Evolutionary conservation across 768 basidiomycete species (phyloP).

Genomic region (Podaxis sp.): DNA sequence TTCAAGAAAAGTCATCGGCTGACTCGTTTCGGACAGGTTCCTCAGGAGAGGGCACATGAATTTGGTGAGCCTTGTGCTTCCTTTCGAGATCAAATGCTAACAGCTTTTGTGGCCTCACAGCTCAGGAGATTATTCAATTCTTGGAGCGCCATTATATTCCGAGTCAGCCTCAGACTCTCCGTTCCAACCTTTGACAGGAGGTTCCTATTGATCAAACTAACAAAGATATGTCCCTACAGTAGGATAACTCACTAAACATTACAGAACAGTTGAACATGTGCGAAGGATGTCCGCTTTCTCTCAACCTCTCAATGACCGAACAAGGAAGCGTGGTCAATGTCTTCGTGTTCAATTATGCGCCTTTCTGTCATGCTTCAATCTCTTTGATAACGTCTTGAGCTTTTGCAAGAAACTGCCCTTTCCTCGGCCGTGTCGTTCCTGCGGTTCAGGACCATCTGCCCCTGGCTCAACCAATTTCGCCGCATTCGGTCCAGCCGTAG

Average conservation of each 20-base stretch:
- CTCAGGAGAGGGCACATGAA: conserved; percentile 36
- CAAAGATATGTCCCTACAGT: background rate
- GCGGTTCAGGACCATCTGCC: background rate
- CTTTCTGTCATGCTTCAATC: conserved; percentile 10
- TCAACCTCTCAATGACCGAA: background rate
- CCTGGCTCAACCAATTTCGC: background rate
- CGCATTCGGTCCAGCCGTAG: background rate
- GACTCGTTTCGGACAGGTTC: conserved; percentile 26
- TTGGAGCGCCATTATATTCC: background rate
- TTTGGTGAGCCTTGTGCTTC: conserved; percentile 18
- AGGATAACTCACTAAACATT: background rate
- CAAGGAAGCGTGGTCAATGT: background rate
- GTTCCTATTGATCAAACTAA: background rate
- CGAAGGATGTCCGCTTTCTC: background rate
- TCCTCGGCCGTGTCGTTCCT: background rate
- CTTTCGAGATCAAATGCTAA: background rate
- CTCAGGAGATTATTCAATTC: background rate
- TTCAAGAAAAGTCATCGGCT: background rate
- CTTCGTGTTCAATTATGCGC: background rate
- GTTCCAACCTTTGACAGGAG: background rate
- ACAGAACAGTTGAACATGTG: background rate
- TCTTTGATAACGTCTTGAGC: conserved; percentile 9
- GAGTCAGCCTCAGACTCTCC: background rate
- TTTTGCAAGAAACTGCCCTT: conserved; percentile 5
- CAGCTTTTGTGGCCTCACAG: background rate